Conservation (phyloP, 1,284 basidiomycete species). For the Moesziomyces antarcticus region DNA sequence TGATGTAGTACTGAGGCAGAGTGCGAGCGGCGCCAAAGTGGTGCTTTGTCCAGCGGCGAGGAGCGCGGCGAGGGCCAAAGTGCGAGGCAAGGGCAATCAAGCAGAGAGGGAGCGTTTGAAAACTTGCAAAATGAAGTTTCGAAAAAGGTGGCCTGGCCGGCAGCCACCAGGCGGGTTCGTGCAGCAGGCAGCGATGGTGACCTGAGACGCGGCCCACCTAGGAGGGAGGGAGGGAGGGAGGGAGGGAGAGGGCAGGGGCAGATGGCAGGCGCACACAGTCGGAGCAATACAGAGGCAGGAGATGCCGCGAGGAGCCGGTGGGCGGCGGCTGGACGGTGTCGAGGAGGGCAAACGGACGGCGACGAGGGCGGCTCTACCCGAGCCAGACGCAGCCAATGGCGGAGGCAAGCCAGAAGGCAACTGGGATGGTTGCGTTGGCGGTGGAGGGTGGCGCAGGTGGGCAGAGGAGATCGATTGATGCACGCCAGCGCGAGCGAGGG, state of each 20-base stretch:
- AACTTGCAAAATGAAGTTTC: slow-evolving; percentile 37
- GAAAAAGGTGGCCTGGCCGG: slow-evolving; percentile 3
- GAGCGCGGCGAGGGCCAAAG: slow-evolving; percentile 22
- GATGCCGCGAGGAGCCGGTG: too few species aligned
- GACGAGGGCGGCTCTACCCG: slow-evolving; percentile 5
- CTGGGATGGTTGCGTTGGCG: slow-evolving; percentile 1
- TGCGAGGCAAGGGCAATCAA: slow-evolving; percentile 23
- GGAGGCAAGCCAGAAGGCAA: slow-evolving; percentile 4
- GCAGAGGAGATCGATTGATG: neutral
- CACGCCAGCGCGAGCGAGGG: neutral
- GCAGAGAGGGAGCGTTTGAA: slow-evolving; percentile 10
- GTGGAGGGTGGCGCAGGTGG: slow-evolving; percentile 17
- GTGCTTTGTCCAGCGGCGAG: slow-evolving; percentile 15
- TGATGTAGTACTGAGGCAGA: slow-evolving; percentile 44
- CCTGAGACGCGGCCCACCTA: neutral
- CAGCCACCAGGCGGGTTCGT: slow-evolving; percentile 11
- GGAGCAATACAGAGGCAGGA: too few species aligned
- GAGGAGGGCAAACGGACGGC: neutral
- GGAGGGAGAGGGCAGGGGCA: neutral
- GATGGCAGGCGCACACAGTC: neutral
- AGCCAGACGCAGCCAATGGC: neutral
- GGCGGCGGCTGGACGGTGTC: slow-evolving; percentile 4
- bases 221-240: neutral
- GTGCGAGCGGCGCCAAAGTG: slow-evolving; percentile 28
- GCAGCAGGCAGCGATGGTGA: too few species aligned